Conservation (phyloP, 1,284 basidiomycete genomes). For the Ustilago nuda region DNA sequence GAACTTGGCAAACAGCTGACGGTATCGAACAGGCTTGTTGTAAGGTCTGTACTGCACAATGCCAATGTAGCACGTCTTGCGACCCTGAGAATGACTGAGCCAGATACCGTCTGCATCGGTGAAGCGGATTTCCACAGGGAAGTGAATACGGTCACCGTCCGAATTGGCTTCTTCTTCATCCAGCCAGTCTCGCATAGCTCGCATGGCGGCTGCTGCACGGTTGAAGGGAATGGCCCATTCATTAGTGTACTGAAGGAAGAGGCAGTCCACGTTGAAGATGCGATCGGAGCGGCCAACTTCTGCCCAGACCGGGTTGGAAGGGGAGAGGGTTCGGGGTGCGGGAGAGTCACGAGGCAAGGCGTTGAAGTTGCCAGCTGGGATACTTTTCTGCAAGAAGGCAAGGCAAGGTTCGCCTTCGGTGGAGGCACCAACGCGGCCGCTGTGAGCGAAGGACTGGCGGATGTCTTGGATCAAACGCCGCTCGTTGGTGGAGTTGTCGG, state of each 20-base stretch:
- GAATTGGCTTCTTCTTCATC: conserved; percentile 75
- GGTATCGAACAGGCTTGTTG: conserved; percentile 86
- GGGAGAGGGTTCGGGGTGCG: conserved; percentile 33
- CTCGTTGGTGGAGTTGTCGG: conserved; percentile 52
- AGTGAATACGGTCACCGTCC: conserved; percentile 84
- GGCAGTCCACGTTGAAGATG: conserved; percentile 69
- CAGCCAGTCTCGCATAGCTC: conserved; percentile 81
- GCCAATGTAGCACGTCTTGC: conserved; percentile 91
- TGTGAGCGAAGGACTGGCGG: conserved; percentile 26
- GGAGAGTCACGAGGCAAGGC: conserved; percentile 41
- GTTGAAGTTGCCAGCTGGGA: conserved; percentile 28
- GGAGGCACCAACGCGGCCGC: conserved; percentile 19
- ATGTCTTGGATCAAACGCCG: conserved; percentile 41
- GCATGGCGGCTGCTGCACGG: conserved; percentile 75
- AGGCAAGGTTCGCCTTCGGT: conserved; percentile 34
- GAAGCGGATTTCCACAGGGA: conserved; percentile 93
- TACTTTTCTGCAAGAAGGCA: conserved; percentile 19
- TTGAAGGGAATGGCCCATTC: conserved; percentile 91
- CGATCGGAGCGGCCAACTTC: conserved; percentile 58
- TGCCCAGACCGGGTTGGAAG: conserved; percentile 37
- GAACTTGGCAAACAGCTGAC: conserved; percentile 82
- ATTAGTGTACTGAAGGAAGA: conserved; percentile 67
- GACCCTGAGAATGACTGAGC: conserved; percentile 86
- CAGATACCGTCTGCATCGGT: conserved; percentile 90
- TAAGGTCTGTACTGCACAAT: conserved; percentile 95